Percentiles rank a stretch among this genome's conserved stretches.
These are phyloP conservation scores for Byssothecium circinans DNA, from an alignment of 2,329 filamentous ascomycete genomes.

Conservation along the genomic window DNA sequence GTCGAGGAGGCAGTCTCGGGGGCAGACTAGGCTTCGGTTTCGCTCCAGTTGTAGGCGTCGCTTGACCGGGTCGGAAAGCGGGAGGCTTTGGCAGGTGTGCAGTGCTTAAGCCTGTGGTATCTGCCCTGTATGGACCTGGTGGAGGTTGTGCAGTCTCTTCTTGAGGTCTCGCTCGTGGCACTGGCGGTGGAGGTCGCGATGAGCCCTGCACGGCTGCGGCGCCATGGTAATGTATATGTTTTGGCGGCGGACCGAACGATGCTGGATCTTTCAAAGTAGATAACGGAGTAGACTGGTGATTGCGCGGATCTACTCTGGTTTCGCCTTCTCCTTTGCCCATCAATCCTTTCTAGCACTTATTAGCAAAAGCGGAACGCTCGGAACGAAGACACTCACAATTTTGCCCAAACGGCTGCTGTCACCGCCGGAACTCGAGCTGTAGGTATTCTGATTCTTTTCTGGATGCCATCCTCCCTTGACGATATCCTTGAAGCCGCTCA, in stretches of 20 bases:
- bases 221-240: slow-evolving; percentile 56
- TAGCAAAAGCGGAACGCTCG: slow-evolving; percentile 6
- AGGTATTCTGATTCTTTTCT: slow-evolving; percentile 38
- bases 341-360: slow-evolving; percentile 55
- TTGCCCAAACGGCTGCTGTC: slow-evolving; percentile 61
- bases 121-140: slow-evolving; percentile 66
- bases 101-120: slow-evolving; percentile 73
- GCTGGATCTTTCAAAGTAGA: slow-evolving; percentile 72
- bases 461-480: slow-evolving; percentile 56
- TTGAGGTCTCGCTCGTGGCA: slow-evolving; percentile 40
- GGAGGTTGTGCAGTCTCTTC: slow-evolving; percentile 43
- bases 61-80: slow-evolving; percentile 49
- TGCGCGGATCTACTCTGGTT: slow-evolving; percentile 44
- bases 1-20: slow-evolving; percentile 71
- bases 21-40: slow-evolving; percentile 60
- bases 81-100: slow-evolving; percentile 72
- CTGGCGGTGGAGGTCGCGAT: slow-evolving; percentile 45
- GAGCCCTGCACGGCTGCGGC: slow-evolving; percentile 47
- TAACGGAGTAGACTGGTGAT: slow-evolving; percentile 65
- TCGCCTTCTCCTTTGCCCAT: slow-evolving; percentile 55
- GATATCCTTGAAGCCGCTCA: slow-evolving; percentile 43
- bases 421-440: slow-evolving; percentile 24
- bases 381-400: slow-evolving; percentile 43
- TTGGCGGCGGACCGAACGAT: slow-evolving; percentile 80
- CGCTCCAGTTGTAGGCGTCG: slow-evolving; percentile 25